Evolutionary conservation across 139 green algal species (phyloP).

Genomic region (Coccomyxa sp.): DNA sequence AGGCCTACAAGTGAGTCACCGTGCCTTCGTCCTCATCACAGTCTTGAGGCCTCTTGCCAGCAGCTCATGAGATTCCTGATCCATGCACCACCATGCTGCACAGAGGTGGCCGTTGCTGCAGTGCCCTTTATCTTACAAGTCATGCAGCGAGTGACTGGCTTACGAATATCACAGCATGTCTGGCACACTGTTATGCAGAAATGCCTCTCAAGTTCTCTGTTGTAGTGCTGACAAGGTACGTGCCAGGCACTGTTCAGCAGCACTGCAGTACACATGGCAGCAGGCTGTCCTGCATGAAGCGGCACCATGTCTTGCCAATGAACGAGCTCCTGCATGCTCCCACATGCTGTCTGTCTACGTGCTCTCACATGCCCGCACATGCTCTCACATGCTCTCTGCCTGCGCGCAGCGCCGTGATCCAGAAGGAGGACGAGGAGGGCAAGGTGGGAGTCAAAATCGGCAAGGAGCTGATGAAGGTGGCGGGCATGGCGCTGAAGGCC

Average conservation of each 20-base stretch:
- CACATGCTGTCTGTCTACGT: background rate
- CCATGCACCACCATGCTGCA: background rate
- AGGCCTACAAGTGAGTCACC: conserved; percentile 14
- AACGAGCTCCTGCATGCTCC: background rate
- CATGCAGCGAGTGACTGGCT: background rate
- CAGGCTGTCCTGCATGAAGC: conserved; percentile 3
- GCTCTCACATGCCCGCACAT: too few relatives aligned
- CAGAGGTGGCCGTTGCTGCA: background rate
- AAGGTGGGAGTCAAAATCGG: conserved; percentile 25
- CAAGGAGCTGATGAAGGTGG: conserved; percentile 24
- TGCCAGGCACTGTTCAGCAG: background rate
- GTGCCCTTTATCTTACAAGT: background rate
- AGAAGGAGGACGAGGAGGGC: conserved; percentile 23
- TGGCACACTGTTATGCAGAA: background rate
- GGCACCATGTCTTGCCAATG: background rate
- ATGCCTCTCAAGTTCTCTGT: background rate
- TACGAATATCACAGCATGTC: background rate
- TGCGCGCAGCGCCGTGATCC: conserved; percentile 19
- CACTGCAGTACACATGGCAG: background rate
- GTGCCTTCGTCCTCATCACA: background rate
- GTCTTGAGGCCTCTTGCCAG: background rate
- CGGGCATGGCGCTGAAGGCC: conserved; percentile 16
- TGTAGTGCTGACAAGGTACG: background rate
- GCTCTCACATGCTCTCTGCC: background rate
- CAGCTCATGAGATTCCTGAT: background rate